Evolutionary conservation across 768 basidiomycete genomes (phyloP).

Genomic region (Clitopilus passeckerianus): DNA sequence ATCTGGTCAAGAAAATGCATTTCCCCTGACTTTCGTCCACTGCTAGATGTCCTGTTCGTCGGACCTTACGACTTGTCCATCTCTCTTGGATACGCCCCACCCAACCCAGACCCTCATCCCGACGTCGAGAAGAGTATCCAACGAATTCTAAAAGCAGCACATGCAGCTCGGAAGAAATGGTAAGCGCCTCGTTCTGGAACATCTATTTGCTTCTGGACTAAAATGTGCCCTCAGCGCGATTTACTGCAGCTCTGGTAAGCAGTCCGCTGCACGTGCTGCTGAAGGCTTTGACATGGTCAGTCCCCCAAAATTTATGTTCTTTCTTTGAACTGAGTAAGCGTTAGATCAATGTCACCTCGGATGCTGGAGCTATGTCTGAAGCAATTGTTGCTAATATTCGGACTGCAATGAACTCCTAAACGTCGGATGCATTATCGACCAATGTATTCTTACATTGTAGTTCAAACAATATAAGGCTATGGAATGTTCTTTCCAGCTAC

Average conservation of each 20-base stretch:
- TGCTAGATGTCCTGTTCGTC: conserved; percentile 34
- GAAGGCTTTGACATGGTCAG: conserved; percentile 22
- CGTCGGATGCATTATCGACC: neutral
- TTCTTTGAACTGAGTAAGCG: neutral
- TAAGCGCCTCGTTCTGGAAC: conserved; percentile 15
- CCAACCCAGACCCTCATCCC: conserved; percentile 60
- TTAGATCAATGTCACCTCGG: conserved; percentile 15
- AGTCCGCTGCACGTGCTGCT: conserved; percentile 15
- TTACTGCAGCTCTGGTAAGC: conserved; percentile 16
- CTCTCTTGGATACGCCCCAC: conserved; percentile 52
- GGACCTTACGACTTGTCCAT: conserved; percentile 69
- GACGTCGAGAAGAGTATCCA: conserved; percentile 60
- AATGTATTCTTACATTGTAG: neutral
- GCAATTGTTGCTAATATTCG: conserved; percentile 10
- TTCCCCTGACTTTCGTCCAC: neutral
- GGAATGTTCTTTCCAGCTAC: too few species aligned
- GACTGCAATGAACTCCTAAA: neutral
- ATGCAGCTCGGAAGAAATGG: conserved; percentile 63
- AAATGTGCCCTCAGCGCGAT: conserved; percentile 11
- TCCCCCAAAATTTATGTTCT: neutral
- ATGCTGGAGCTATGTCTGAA: conserved; percentile 12
- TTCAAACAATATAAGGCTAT: too few species aligned
- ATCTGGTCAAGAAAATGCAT: conserved; percentile 21
- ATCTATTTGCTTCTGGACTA: too few species aligned
- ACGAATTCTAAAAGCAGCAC: conserved; percentile 41